Evolutionary conservation across 139 green algal species (phyloP), one percentile per base, ranked within the genome.

Genomic region (Auxenochlorella pyrenoidosa): DNA sequence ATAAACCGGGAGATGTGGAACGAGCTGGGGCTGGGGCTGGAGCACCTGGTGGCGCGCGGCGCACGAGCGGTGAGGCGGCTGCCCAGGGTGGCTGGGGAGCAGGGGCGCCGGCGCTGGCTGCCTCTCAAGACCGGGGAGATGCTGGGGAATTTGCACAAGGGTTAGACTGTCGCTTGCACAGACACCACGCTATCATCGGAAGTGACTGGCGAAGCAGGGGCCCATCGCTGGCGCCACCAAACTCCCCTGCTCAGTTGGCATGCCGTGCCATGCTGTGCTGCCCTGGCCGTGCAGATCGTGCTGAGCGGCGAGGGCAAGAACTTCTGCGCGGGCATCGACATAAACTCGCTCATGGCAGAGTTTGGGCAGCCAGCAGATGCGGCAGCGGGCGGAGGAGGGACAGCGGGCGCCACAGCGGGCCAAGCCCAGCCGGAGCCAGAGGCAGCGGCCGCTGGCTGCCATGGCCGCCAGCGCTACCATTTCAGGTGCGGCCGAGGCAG

Each of bases 301-400:
- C 59, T 97, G 3, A 86, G 72, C 26, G 94, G 92, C 13, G 79
- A 79, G 34, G 94, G 94, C n/a, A 91, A 83, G 38, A 90, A 96
- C 71, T 97, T 97, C 75, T 97, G 94, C 84, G 88, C 88, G 24
- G 95, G 95, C n/a, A 91, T 97, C 36, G 95, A 97, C 87, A 83
- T 96, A 0, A 43, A 36, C 30, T 66, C 73, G 1, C 36, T 83
- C n/a, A 59, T 87, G 34, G 65, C 44, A 4, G n/a, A 78, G 43
- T 34, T 86, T 47, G 43, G 68, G 51, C 70, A 32, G 59, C 70
- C 41, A 43, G 76, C 34, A 40, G 36, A 34, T n/a, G 44, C 21
- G 60, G 36, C 65, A 36, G 40, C 65, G 40, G 79, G 15, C 54
- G 22, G 47, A 12, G 47, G 47, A 58, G 47, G 26, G 12, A 19